Conservation (phyloP, 306 rosid genomes). For the Pachyrhizus erosus region DNA sequence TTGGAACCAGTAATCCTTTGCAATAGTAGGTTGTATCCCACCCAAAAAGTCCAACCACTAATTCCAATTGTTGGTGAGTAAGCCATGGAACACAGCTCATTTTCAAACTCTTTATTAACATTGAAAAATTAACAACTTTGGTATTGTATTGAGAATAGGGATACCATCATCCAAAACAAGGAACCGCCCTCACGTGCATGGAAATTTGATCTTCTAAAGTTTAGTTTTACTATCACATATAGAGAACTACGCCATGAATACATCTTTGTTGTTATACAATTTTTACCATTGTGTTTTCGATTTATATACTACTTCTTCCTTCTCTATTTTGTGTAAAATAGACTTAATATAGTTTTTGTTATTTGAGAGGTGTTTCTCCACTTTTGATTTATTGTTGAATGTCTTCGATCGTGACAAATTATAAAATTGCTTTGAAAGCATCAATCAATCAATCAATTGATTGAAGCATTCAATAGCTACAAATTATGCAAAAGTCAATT, state of each 20-base stretch:
- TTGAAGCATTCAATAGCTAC: conserved; percentile 27
- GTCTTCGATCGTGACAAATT: not conserved
- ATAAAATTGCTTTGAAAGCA: conserved; percentile 31
- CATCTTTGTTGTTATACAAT: not conserved
- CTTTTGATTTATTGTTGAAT: not conserved
- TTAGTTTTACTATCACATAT: conserved; percentile 34
- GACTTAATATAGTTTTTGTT: not conserved
- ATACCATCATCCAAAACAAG: conserved; percentile 29
- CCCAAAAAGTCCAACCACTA: not conserved
- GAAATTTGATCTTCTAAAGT: conserved; percentile 40
- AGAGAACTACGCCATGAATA: not conserved
- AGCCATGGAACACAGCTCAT: conserved; percentile 35
- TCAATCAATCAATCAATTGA: conserved; percentile 2
- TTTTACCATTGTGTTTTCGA: too few relatives aligned
- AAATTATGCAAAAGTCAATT: conserved; percentile 41
- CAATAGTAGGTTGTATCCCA: conserved; percentile 4
- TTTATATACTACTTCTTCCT: not conserved
- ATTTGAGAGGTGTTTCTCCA: not conserved
- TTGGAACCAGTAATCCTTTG: conserved; percentile 37
- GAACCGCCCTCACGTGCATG: conserved; percentile 55
- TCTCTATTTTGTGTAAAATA: not conserved
- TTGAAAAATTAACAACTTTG: not conserved
- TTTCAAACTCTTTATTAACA: conserved; percentile 21
- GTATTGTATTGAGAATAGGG: conserved; percentile 34
- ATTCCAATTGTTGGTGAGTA: conserved; percentile 17